Conservation (phyloP, 2,329 filamentous ascomycete species). For the Ophiocordyceps camponoti-floridani region DNA sequence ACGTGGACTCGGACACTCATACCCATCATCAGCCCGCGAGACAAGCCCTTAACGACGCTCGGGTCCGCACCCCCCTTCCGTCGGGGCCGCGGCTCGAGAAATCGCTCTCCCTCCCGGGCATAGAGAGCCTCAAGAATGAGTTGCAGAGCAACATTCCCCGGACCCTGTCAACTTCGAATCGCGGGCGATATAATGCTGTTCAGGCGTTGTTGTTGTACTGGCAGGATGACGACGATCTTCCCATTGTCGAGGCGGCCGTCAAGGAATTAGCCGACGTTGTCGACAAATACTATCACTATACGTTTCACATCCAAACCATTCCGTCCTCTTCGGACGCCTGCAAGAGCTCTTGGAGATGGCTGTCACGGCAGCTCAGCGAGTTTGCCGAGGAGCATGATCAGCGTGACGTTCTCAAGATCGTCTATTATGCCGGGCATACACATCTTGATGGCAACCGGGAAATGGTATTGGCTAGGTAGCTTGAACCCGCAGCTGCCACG, state of each 20-base stretch:
- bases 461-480: constrained; percentile 39
- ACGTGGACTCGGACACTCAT: constrained; percentile 24
- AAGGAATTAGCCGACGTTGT: constrained; percentile 31
- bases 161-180: constrained; percentile 29
- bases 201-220: constrained; percentile 36
- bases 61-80: constrained; percentile 36
- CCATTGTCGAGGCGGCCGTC: constrained; percentile 20
- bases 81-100: constrained; percentile 37
- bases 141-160: constrained; percentile 31
- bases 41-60: constrained; percentile 24
- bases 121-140: constrained; percentile 31
- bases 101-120: constrained; percentile 27
- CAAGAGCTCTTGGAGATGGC: constrained; percentile 33
- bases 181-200: constrained; percentile 34
- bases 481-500: not conserved
- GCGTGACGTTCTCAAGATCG: constrained; percentile 37
- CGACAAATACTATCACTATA: constrained; percentile 33
- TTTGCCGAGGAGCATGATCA: constrained; percentile 35
- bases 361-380: constrained; percentile 29
- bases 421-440: constrained; percentile 38
- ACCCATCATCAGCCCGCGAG: constrained; percentile 18
- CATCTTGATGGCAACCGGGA: constrained; percentile 36
- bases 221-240: constrained; percentile 32
- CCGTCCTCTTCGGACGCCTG: constrained; percentile 27
- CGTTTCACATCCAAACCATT: constrained; percentile 28